Evolutionary conservation across 2,329 filamentous ascomycete species (phyloP), one percentile per base, ranked within the genome.

Genomic region (Truncatella angustata): DNA sequence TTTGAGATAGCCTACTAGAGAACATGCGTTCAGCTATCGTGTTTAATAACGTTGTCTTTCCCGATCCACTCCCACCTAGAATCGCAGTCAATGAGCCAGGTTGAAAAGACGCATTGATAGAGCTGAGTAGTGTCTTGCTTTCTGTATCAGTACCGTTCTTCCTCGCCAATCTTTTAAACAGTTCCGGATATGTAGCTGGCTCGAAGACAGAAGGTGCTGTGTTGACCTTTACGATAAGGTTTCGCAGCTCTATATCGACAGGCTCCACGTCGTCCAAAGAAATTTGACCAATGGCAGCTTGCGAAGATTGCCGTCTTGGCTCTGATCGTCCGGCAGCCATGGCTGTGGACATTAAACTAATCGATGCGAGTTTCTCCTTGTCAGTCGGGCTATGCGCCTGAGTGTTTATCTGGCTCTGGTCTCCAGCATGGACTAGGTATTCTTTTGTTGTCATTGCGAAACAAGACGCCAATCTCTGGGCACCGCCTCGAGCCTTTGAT

Each of bases 21-120:
- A 77, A 74, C 65, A 90, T 82, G 30, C 88, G 79, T 57, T 87
- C 82, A 10, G 88, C 85, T 70, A 91, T 78, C 18, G 84, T 81
- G 64, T 90, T 91, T 30, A 91, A 72, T 52, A 88, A 69, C 0
- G 84, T 87, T 3, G 85, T 88, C 70, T 91, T 91, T 0, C 87
- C 87, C 2, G 83, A 87, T 18, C 88, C 87, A 61, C 84, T 87
- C 3, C 87, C 86, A 9, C 88, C 88, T 52, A 91, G 84, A 49
- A 91, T 90, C 7, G 88, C 88, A 0, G 87, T 90, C 36, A 92
- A 68, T 3, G 82, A 86, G 3, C 88, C 86, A 6, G 81, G 77
- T 3, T 76, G 74, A 64, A 91, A 79, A 21, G 82, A 77, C 2
- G 86, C 86, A 56, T 79, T 80, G 42, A 91, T 80, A 26, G 80